Evolutionary conservation across 441 rosid genomes (phyloP).

Genomic region (Mallotus japonicus): DNA sequence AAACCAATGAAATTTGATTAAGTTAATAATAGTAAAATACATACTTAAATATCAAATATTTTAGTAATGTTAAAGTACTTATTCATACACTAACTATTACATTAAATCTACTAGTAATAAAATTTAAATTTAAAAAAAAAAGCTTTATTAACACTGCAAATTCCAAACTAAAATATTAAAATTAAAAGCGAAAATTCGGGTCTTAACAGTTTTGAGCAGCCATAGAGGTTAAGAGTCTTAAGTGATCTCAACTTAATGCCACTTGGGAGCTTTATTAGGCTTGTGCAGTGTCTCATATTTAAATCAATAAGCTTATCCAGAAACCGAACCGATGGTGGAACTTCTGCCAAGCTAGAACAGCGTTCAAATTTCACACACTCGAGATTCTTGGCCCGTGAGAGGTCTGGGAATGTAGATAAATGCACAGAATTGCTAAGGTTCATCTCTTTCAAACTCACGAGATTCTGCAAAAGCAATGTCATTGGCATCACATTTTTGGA

Average conservation of each 20-base stretch:
- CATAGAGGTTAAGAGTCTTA: conserved; percentile 13
- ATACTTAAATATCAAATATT: too few relatives aligned
- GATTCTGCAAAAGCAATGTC: conserved; percentile 14
- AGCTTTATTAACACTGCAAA: too few relatives aligned
- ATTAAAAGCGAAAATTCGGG: too few relatives aligned
- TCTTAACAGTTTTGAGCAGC: conserved; percentile 15
- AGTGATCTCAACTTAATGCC: conserved; percentile 1
- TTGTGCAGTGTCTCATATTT: conserved; percentile 26
- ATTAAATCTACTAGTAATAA: too few relatives aligned
- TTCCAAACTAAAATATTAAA: too few relatives aligned
- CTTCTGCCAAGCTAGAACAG: conserved; percentile 28
- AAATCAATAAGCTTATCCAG: conserved; percentile 26
- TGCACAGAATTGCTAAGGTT: conserved; percentile 27
- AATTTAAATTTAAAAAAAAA: too few relatives aligned
- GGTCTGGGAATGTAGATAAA: conserved; percentile 29
- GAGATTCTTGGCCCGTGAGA: conserved; percentile 19
- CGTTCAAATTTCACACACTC: conserved; percentile 27
- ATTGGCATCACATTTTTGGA: background rate
- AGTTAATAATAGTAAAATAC: too few relatives aligned
- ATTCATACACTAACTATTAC: too few relatives aligned
- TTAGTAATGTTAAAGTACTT: too few relatives aligned
- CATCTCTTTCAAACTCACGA: conserved; percentile 5
- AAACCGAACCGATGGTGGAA: conserved; percentile 33
- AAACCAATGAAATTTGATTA: too few relatives aligned
- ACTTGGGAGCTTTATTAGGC: background rate